A percentile compares a stretch with the other conserved stretches of the same genome.
These are phyloP conservation scores for Russula brevipes DNA, from an alignment of 768 basidiomycete species.

Conservation along the genomic window DNA sequence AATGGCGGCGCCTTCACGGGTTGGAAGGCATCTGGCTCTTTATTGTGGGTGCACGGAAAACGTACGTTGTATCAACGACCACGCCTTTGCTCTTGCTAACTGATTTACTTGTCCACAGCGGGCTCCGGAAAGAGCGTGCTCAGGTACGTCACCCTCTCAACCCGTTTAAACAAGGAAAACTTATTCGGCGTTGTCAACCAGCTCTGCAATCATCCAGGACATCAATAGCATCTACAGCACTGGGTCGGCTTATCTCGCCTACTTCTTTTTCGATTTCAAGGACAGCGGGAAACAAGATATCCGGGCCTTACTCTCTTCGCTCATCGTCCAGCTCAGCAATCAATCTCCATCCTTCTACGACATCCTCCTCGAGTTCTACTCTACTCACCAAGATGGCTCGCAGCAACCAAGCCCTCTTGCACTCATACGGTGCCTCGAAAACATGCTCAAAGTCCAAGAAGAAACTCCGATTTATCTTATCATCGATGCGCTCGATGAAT, in stretches of 20 bases:
- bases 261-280: too few relatives aligned
- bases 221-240: not conserved
- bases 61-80: not conserved
- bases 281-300: too few relatives aligned
- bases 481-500: too few relatives aligned
- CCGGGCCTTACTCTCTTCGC: too few relatives aligned
- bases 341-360: not conserved
- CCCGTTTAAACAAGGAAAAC: too few relatives aligned
- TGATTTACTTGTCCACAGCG: not conserved
- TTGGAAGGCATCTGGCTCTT: not conserved
- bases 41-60: not conserved
- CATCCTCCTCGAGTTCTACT: not conserved
- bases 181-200: not conserved
- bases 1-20: not conserved
- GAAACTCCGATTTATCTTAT: too few relatives aligned
- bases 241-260: not conserved
- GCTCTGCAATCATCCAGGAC: not conserved
- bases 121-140: too few relatives aligned
- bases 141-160: too few relatives aligned
- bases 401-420: too few relatives aligned
- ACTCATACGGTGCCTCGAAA: too few relatives aligned
- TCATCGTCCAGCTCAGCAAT: not conserved
- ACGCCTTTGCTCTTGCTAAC: not conserved
- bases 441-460: too few relatives aligned
- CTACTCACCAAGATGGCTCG: too few relatives aligned